Evolutionary conservation across 306 rosid genomes (phyloP), one percentile per base, ranked within the genome.

Genomic region (Astragalus glycyphyllos): DNA sequence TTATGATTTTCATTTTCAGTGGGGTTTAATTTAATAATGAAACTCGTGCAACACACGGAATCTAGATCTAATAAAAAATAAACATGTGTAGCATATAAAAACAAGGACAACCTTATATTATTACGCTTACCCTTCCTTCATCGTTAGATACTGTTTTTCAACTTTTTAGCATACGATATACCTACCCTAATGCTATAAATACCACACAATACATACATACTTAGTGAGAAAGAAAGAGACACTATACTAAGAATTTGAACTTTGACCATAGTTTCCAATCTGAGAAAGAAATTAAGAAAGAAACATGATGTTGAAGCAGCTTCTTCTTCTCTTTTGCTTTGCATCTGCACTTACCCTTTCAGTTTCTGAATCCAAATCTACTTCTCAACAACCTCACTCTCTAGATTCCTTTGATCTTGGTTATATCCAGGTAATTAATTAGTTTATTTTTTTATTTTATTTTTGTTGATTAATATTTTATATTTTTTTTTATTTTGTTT

Each of bases 341-440:
- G 63, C 81, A 49, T 69, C 62, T 31, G 76, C 68, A 16, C 29
- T 77, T 11, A 13, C 23, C 57, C 62, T 85, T 35, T 73, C 92
- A 16, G 73, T 82, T 10, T 77, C 90, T 3, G 79, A 78, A 38
- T 74, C 82, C 47, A 41, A 62, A 64, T 42, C 63, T 23, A 75
- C 73, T 80, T 15, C 66, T 58, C 57, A 56, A 44, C 75, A 31
- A 8, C 91, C 89, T 51, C 90, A 81, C 8, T 78, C 82, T 2
- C 90, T 71, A 7, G 75, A 84, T 40, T 70, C 83, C 78, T 81
- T 84, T 66, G 78, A 74, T 61, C 65, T 57, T 71, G 84, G 78
- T 41, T 84, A 81, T 70, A 84, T 86, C 42, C 81, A 81, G 88
- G 86, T 84, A 49, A 1, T 3, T 67, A 68, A 11, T 34, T 54